Conservation (phyloP, 225 moss, liverwort and hornwort genomes). For the Polytrichum formosum region DNA sequence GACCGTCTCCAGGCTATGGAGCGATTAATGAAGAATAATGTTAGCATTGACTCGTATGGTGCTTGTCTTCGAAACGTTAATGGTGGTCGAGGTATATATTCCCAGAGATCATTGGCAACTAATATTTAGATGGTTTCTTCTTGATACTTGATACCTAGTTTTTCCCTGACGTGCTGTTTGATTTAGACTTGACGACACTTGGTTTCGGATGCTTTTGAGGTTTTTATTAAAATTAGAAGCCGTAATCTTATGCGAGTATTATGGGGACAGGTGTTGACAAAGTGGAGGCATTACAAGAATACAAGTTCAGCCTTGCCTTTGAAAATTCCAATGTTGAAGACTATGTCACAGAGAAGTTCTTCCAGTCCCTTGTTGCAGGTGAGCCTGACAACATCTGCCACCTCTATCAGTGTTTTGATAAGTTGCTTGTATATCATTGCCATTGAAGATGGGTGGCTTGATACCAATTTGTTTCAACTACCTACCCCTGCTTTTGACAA, state of each 20-base stretch:
- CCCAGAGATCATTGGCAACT: too few species aligned
- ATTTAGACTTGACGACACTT: too few species aligned
- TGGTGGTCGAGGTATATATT: constrained; percentile 57
- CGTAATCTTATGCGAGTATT: neutral
- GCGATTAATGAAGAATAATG: constrained; percentile 42
- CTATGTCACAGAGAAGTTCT: constrained; percentile 96
- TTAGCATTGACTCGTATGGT: constrained; percentile 79
- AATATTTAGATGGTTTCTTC: too few species aligned
- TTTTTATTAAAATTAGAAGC: too few species aligned
- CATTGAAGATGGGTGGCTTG: too few species aligned
- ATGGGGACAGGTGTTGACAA: constrained; percentile 55
- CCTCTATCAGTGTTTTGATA: neutral
- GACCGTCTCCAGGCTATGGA: constrained; percentile 72
- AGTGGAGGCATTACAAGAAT: constrained; percentile 68
- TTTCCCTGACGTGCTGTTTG: too few species aligned
- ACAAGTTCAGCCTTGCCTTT: constrained; percentile 94
- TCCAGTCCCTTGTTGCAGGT: constrained; percentile 88
- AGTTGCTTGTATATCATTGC: too few species aligned
- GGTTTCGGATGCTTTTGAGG: too few species aligned
- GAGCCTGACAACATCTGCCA: constrained; percentile 2
- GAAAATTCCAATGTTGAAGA: constrained; percentile 97
- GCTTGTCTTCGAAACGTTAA: constrained; percentile 57
- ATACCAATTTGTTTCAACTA: too few species aligned
- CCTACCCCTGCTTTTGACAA: too few species aligned
- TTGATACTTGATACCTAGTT: too few species aligned